Conservation (phyloP, 495 filamentous ascomycete species). For the Umbilicaria muhlenbergii region DNA sequence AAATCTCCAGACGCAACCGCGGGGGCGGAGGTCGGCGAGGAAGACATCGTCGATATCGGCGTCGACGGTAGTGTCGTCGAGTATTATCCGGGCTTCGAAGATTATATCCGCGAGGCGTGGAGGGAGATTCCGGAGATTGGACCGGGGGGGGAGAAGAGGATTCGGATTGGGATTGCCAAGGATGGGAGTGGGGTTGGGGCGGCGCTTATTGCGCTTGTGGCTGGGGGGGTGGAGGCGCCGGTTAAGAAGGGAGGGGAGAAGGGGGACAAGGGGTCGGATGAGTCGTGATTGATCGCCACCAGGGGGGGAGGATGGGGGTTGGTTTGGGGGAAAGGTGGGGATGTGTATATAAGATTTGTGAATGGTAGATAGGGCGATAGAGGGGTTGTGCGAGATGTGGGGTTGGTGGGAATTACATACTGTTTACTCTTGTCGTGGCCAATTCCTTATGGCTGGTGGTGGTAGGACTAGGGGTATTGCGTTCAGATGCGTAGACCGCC, state of each 20-base stretch:
- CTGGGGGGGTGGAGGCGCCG: constrained; percentile 6
- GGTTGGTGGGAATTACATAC: no score
- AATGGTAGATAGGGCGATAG: no score
- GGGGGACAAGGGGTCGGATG: no score
- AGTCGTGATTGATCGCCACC: no score
- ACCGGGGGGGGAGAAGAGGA: constrained; percentile 15
- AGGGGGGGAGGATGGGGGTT: no score
- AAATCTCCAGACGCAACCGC: not conserved
- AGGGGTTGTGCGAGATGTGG: no score
- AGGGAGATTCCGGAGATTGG: constrained; percentile 20
- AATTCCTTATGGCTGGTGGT: no score
- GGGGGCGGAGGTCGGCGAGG: constrained; percentile 7
- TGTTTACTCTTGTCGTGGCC: no score
- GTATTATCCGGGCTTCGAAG: constrained; percentile 17
- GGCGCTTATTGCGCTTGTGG: constrained; percentile 22
- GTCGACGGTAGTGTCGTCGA: constrained; percentile 18
- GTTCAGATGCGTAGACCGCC: no score
- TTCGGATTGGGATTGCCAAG: constrained; percentile 21
- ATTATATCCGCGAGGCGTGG: constrained; percentile 19
- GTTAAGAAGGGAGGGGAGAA: not conserved
- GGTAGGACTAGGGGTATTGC: no score
- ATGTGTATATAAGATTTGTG: no score
- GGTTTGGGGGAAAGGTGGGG: no score
- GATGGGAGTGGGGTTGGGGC: constrained; percentile 27
- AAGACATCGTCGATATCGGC: constrained; percentile 15